Conservation (phyloP, 768 basidiomycete genomes). For the Boletus subcaerulescens region DNA sequence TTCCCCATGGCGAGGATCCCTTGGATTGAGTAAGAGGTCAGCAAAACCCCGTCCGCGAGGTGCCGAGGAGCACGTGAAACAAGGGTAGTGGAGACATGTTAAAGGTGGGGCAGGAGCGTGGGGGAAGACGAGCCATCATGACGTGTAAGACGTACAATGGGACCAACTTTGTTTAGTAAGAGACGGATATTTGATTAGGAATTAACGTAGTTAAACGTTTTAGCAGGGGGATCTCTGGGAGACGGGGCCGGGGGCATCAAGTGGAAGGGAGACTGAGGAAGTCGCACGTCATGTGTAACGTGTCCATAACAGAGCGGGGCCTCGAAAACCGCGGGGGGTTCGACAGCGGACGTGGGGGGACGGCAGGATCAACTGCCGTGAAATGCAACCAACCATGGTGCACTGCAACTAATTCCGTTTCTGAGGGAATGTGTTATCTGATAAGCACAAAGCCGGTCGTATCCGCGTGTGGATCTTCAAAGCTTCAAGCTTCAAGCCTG, state of each 20-base stretch:
- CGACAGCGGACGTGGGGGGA: neutral
- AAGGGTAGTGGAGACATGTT: neutral
- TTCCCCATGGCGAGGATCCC: conserved; percentile 9
- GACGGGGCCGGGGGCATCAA: conserved; percentile 14
- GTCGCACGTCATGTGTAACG: neutral
- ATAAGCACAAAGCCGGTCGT: conserved; percentile 3
- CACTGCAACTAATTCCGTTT: neutral
- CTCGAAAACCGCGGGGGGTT: neutral
- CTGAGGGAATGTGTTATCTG: conserved; percentile 7
- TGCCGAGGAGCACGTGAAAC: conserved; percentile 27
- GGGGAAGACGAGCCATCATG: conserved; percentile 11
- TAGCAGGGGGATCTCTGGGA: conserved; percentile 19
- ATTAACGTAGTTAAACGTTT: conserved; percentile 34
- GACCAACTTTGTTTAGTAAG: conserved; percentile 13
- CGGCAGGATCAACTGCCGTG: conserved; percentile 3
- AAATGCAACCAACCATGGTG: neutral
- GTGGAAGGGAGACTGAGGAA: neutral
- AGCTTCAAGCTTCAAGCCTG: neutral
- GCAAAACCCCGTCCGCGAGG: conserved; percentile 17
- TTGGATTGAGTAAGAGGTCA: conserved; percentile 4
- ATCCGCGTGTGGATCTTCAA: conserved; percentile 1
- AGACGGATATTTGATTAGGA: conserved; percentile 25
- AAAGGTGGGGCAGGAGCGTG: conserved; percentile 5
- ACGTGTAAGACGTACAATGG: conserved; percentile 14
- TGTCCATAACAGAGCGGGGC: neutral